A percentile compares a stretch with the other conserved stretches of the same genome.
These are phyloP conservation scores for Botrytis fabae DNA, from an alignment of 2,329 filamentous ascomycete species.

Conservation along the genomic window DNA sequence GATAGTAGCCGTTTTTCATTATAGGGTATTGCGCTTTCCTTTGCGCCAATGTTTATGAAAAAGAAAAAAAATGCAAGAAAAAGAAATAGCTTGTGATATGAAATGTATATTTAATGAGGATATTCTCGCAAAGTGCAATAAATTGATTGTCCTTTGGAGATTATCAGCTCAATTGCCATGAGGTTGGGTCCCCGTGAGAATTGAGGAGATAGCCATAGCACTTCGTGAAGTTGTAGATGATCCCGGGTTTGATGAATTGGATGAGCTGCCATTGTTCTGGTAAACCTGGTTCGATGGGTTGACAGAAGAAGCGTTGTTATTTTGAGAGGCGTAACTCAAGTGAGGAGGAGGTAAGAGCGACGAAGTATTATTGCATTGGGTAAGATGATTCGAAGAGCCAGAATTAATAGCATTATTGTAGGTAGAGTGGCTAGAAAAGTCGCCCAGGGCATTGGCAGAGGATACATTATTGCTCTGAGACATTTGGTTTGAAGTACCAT, in stretches of 20 bases:
- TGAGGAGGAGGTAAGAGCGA: background rate
- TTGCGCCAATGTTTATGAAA: slow-evolving; percentile 11
- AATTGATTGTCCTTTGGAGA: background rate
- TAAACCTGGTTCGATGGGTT: background rate
- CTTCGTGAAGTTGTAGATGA: slow-evolving; percentile 16
- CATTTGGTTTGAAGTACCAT: background rate
- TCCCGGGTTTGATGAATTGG: background rate
- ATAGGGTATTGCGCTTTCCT: slow-evolving; percentile 15
- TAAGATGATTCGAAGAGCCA: background rate
- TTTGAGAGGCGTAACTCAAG: background rate
- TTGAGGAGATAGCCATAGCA: slow-evolving; percentile 21
- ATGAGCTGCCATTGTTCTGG: background rate
- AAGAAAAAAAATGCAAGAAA: background rate
- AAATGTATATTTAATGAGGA: background rate
- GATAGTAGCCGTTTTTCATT: slow-evolving; percentile 1
- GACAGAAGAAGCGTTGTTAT: background rate
- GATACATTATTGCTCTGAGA: slow-evolving; percentile 3
- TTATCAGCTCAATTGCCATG: background rate
- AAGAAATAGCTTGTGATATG: background rate
- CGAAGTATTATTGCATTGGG: background rate
- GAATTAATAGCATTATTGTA: slow-evolving; percentile 5
- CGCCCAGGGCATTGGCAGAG: background rate
- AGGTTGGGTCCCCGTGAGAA: slow-evolving; percentile 14
- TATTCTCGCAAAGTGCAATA: too few relatives aligned
- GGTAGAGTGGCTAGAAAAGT: background rate